phyloP scores from a whole-genome alignment of 129 eudicot species.

The Daucus carota region DH1_v3.0 NC_030381.2:11004001-11004500 shows the following conservation, averaged over 20 bases:
- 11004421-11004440: conserved; percentile 39
- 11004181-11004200: conserved; percentile 39
- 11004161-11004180: conserved; percentile 26
- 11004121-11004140: conserved; percentile 52
- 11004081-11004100: conserved; percentile 53
- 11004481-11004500: conserved; percentile 26
- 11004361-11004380: conserved; percentile 60
- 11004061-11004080: conserved; percentile 53
- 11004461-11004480: conserved; percentile 20
- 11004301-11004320: conserved; percentile 91
- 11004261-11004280: conserved; percentile 76
- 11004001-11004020: conserved; percentile 39
- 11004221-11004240: conserved; percentile 61
- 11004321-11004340: conserved; percentile 91
- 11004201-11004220: conserved; percentile 51
- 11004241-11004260: conserved; percentile 69
- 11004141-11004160: conserved; percentile 45
- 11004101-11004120: conserved; percentile 45
- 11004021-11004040: conserved; percentile 46
- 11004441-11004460: conserved; percentile 50
- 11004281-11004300: conserved; percentile 91
- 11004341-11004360: conserved; percentile 80
- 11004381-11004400: conserved; percentile 72
- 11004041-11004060: conserved; percentile 45
- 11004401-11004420: conserved; percentile 66